Evolutionary conservation across 2,329 filamentous ascomycete genomes (phyloP), one percentile per base, ranked within the genome.

Genomic region (Botryotinia narcissicola): DNA sequence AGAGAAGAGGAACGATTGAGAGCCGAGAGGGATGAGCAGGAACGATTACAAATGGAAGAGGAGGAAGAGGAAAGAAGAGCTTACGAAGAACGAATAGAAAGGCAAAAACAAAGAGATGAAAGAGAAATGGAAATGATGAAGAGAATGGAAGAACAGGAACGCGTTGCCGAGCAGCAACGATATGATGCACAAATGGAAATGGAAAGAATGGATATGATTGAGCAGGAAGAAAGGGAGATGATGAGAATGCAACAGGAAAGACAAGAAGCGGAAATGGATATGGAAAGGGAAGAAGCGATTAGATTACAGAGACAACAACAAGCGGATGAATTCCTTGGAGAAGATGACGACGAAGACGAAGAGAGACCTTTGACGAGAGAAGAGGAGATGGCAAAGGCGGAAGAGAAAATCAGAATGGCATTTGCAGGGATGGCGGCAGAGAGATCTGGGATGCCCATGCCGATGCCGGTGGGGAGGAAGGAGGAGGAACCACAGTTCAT

Each of bases 351-450:
- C 35, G 48, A 67, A 1, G 74, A 73, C 20, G 68, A 74, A 20
- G 73, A 74, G 9, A 37, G 62, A 12, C 73, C 72, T 1, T 32
- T 75, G 22, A 74, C 73, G 3, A 74, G 73, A 37, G 74, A 76
- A 44, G 60, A 75, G n/a, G 71, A 76, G 54, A 74, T 76, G 61
- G 51, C 37, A 7, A 75, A 73, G 54, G 75, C 75, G 1, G 75
- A 76, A 35, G 73, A 72, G 54, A 76, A 75, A 42, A 76, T 76
- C 25, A 63, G 68, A 10, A 40, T 62, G 51, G 75, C 75, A 0
- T 76, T 76, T 61, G 75, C 75, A 40, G 71, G 67, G 0, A 61
- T 76, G 63, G 75, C 75, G 16, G 57, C 72, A n/a, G 60, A 75
- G 62, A 76, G 66, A 60, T 57, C 59, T 18, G 60, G 62, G 12